Percentiles rank a stretch among this genome's conserved stretches.
Conservation (phyloP, 192 early-diverging fungal genomes). For the Podila clonocystis region DNA sequence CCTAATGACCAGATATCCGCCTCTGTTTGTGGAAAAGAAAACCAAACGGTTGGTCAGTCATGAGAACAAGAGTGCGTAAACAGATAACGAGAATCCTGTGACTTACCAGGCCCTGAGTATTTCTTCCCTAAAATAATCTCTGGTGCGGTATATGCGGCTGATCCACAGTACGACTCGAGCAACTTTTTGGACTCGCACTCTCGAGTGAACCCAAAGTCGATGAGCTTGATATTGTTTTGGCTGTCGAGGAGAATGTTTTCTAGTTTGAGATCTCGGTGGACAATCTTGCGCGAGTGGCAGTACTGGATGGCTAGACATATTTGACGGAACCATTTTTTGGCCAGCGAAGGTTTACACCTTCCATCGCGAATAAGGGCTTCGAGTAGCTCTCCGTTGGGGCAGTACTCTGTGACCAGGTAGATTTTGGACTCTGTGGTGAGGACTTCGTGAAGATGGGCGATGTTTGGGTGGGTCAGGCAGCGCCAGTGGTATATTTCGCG, state of each 20-base stretch:
- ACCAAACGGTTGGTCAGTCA: too few relatives aligned
- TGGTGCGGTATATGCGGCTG: conserved; percentile 81
- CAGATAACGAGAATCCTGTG: not conserved
- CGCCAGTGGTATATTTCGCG: conserved; percentile 73
- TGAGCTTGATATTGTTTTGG: conserved; percentile 67
- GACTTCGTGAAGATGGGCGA: conserved; percentile 81
- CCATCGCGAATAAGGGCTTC: conserved; percentile 58
- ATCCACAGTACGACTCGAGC: conserved; percentile 72
- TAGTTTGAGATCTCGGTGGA: conserved; percentile 70
- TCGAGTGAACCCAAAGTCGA: conserved; percentile 75
- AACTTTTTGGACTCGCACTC: conserved; percentile 66
- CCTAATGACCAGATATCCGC: conserved; percentile 98
- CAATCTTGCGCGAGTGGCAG: conserved; percentile 64
- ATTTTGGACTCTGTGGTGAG: conserved; percentile 77
- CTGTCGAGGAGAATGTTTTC: conserved; percentile 69
- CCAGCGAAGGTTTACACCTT: conserved; percentile 52
- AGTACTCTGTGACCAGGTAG: conserved; percentile 86
- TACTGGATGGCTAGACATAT: conserved; percentile 59
- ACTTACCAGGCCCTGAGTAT: conserved; percentile 79
- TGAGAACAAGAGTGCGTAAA: not conserved
- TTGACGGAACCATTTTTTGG: conserved; percentile 61
- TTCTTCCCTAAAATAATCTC: conserved; percentile 81
- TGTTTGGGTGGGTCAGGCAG: conserved; percentile 82
- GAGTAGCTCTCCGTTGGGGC: conserved; percentile 73
- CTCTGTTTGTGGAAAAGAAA: conserved; percentile 14